phyloP scores from a whole-genome alignment of 2,329 filamentous ascomycete species.

The Proliferodiscus dingleyae region DNA sequence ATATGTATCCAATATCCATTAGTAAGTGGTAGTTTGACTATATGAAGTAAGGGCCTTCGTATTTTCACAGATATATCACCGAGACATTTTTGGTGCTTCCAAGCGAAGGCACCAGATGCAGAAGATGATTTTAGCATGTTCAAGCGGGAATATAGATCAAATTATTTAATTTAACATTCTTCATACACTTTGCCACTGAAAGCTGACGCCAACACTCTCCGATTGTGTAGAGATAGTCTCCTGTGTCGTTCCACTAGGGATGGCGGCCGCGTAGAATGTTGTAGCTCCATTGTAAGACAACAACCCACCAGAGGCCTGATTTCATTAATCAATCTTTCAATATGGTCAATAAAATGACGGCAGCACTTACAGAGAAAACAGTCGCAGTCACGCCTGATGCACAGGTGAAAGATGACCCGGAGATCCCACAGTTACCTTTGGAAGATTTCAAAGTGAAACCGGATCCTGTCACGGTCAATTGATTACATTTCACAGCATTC shows the following conservation, averaged over 20 bases:
- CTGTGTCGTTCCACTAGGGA: slow-evolving; percentile 31
- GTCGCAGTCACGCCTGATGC: slow-evolving; percentile 41
- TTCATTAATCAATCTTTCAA: background rate
- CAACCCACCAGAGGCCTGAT: slow-evolving; percentile 12
- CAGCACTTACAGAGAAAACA: slow-evolving; percentile 31
- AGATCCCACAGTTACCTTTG: slow-evolving; percentile 55
- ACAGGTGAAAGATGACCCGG: slow-evolving; percentile 50
- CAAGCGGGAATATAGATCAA: background rate
- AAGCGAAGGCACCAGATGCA: background rate
- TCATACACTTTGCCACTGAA: slow-evolving; percentile 28
- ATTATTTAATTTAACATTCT: background rate
- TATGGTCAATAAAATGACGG: background rate
- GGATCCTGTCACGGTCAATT: slow-evolving; percentile 15
- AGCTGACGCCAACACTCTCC: slow-evolving; percentile 27
- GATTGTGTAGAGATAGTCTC: slow-evolving; percentile 27
- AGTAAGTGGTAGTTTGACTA: too few species aligned
- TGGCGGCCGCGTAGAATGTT: slow-evolving; percentile 31
- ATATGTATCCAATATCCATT: too few species aligned
- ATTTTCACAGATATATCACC: too few species aligned
- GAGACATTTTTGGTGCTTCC: too few species aligned
- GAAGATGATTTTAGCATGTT: background rate
- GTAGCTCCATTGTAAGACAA: slow-evolving; percentile 26
- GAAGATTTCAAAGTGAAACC: slow-evolving; percentile 47
- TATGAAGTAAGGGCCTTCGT: too few species aligned
- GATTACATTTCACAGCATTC: background rate